Evolutionary conservation across 2,329 filamentous ascomycete genomes (phyloP), one percentile per base, ranked within the genome.

Genomic region (Penicillium fuscoglaucum): DNA sequence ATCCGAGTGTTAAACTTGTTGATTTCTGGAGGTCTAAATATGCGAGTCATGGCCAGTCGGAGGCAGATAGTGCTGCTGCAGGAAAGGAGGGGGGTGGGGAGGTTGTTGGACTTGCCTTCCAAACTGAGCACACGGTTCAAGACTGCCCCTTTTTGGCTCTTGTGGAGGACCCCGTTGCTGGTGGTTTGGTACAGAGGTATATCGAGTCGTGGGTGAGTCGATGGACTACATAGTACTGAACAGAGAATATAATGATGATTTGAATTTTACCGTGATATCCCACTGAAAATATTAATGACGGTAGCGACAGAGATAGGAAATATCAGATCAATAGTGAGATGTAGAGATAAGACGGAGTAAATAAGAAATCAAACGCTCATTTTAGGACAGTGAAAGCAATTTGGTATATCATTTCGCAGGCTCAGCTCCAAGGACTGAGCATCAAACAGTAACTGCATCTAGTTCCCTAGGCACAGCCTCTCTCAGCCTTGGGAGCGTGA

Each of bases 11-110:
- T 62, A 84, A 83, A 67, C 72, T 84, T 0, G 57, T 83, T 2
- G 81, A 83, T 47, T 85, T 82, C 70, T 84, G 84, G 61, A 66
- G 71, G 9, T 72, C 73, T 0, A 84, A 84, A 62, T 85, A 84
- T 58, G 78, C 37, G 3, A 29, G 21, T 12, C 19, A 24, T 9
- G 2, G 5, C 6, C 43, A 44, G 24, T 2, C 10, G 12, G 19
- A 15, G 28, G 3, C n/a, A 4, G 21, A 10, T 35, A 17, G 4
- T 4, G 7, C 13, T 15, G 31, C 0, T 13, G 21, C 47, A 49
- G 17, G 39, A 12, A 6, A 26, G 39, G 12, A 26, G 3, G 12
- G 29, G 19, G 21, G 21, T 43, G 15, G 49, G 39, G 29, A 17
- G 21, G 49, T 6, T 3, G 49, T 6, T 3, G 55, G 55, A 9